Percentiles rank a stretch among this genome's conserved stretches.
These are phyloP conservation scores for Cylindrotheca fusiformis DNA, from an alignment of 108 stramenopile species.

Conservation along the genomic window DNA sequence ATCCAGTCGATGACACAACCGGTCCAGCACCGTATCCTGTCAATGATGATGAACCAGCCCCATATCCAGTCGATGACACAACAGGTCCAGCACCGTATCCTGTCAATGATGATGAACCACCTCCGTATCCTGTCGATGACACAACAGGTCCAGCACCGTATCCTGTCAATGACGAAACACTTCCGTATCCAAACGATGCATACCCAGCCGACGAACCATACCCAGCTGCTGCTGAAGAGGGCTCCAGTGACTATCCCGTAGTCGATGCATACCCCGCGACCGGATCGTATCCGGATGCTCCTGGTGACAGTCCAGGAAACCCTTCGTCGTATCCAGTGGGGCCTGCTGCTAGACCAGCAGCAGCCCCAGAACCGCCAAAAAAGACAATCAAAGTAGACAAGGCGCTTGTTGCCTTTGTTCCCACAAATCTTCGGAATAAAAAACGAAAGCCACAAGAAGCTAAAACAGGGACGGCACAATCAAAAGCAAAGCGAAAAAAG, in stretches of 20 bases:
- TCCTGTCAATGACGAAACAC: constrained; percentile 35
- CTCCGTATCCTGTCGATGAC: constrained; percentile 23
- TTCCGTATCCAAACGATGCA: constrained; percentile 19
- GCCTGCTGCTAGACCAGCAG: background rate
- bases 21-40: constrained; percentile 14
- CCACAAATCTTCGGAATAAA: constrained; percentile 51
- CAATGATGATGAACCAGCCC: constrained; percentile 10
- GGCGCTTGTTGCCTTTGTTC: constrained; percentile 68
- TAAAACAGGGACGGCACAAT: constrained; percentile 7
- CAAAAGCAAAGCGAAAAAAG: constrained; percentile 6
- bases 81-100: constrained; percentile 1
- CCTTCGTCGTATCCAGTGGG: background rate
- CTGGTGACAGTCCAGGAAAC: constrained; percentile 3
- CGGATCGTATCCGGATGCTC: constrained; percentile 28
- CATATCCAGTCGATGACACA: constrained; percentile 25
- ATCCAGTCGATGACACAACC: constrained; percentile 7
- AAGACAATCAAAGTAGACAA: constrained; percentile 69
- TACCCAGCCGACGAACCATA: constrained; percentile 5
- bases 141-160: background rate
- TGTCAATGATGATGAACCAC: constrained; percentile 13
- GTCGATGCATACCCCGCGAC: constrained; percentile 28
- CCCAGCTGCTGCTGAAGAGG: background rate
- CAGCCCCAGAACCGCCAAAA: constrained; percentile 18
- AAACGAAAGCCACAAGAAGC: constrained; percentile 20
- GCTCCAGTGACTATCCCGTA: background rate